A percentile compares a stretch with the other conserved stretches of the same genome.
These are phyloP conservation scores for Agrocybe pediades DNA, from an alignment of 768 basidiomycete species.

Conservation along the genomic window DNA sequence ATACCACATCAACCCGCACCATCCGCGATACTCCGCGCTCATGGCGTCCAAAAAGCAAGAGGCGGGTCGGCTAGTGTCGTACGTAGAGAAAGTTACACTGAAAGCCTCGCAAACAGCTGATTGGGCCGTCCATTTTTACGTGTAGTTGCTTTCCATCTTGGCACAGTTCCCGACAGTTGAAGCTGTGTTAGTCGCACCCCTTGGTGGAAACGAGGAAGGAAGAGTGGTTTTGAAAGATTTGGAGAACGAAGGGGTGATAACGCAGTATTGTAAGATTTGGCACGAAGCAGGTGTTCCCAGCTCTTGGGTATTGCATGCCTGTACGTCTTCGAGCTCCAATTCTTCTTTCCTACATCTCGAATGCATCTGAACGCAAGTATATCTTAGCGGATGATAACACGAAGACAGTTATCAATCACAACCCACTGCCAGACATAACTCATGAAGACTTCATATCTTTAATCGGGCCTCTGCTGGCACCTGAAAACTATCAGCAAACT, in stretches of 20 bases:
- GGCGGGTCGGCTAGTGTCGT: conserved; percentile 74
- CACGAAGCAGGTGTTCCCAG: conserved; percentile 71
- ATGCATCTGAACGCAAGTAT: neutral
- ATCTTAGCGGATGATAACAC: conserved; percentile 57
- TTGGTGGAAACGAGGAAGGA: conserved; percentile 75
- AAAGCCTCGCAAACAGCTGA: neutral
- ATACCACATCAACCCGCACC: conserved; percentile 62
- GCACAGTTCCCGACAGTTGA: conserved; percentile 72
- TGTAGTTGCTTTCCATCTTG: conserved; percentile 61
- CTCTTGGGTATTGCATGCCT: conserved; percentile 80
- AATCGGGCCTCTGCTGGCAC: conserved; percentile 78
- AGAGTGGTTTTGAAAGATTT: conserved; percentile 62
- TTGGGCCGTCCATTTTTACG: neutral
- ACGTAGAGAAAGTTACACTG: conserved; percentile 8
- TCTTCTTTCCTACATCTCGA: neutral
- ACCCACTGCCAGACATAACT: conserved; percentile 83
- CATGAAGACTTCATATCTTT: conserved; percentile 85
- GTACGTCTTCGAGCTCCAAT: conserved; percentile 35
- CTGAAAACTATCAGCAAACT: conserved; percentile 69
- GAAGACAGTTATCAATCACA: conserved; percentile 81
- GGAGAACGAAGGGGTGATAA: conserved; percentile 66
- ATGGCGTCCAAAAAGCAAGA: conserved; percentile 65
- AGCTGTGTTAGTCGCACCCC: conserved; percentile 70
- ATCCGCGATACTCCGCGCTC: conserved; percentile 63
- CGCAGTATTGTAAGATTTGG: conserved; percentile 75